Evolutionary conservation across 257 asterid genomes (phyloP).

Genomic region (Dorcoceras hygrometricum): DNA sequence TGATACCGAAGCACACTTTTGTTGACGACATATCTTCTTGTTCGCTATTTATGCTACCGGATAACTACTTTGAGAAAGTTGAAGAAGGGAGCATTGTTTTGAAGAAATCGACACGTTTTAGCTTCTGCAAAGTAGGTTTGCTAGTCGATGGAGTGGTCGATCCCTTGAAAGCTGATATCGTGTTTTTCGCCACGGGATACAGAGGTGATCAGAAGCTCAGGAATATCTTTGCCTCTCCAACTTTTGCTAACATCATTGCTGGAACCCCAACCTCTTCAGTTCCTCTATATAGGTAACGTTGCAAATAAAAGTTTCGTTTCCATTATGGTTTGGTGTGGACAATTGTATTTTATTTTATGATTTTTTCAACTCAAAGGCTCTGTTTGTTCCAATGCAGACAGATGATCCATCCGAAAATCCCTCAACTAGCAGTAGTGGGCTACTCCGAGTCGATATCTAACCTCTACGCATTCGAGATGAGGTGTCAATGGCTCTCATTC

Average conservation of each 20-base stretch:
- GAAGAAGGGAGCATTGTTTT: conserved; percentile 55
- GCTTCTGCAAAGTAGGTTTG: conserved; percentile 45
- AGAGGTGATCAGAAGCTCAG: conserved; percentile 55
- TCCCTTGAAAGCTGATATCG: conserved; percentile 44
- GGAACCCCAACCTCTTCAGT: conserved; percentile 41
- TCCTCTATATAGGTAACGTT: conserved; percentile 51
- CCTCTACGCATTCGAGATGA: conserved; percentile 26
- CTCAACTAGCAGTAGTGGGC: conserved; percentile 3
- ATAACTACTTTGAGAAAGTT: conserved; percentile 45
- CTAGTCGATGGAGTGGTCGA: conserved; percentile 36
- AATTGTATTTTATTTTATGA: too few species aligned
- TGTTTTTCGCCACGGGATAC: conserved; percentile 58
- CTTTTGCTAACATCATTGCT: conserved; percentile 29
- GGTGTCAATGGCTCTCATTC: conserved; percentile 33
- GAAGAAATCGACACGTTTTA: conserved; percentile 27
- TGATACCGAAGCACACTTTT: conserved; percentile 56
- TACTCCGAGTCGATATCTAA: not conserved
- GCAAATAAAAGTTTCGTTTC: not conserved
- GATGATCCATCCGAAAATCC: not conserved
- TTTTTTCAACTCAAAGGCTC: not conserved
- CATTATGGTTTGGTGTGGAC: too few species aligned
- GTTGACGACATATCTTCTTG: conserved; percentile 39
- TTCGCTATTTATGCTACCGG: conserved; percentile 31
- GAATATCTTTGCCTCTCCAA: conserved; percentile 40
- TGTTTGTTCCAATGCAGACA: not conserved